Percentiles rank a stretch among this genome's conserved stretches.
Evolutionary conservation across 192 early-diverging fungal species (phyloP).

Genomic region (Coemansia asiatica): DNA sequence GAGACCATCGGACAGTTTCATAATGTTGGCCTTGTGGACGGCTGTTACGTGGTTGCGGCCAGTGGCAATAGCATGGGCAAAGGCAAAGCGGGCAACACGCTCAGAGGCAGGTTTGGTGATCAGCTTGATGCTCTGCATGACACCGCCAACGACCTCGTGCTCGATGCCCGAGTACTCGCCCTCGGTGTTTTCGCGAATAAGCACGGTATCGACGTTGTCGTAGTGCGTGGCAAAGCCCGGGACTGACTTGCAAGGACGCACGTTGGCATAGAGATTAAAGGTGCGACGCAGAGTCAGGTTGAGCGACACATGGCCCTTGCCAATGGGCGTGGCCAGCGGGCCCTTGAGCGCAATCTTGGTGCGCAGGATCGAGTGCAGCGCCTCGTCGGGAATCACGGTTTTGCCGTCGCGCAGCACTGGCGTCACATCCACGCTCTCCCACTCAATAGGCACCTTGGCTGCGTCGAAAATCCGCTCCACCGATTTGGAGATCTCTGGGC

Average conservation of each 20-base stretch:
- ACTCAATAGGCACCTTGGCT: constrained; percentile 90
- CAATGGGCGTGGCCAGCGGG: constrained; percentile 96
- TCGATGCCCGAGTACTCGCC: constrained; percentile 99
- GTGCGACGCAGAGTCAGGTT: constrained; percentile 85
- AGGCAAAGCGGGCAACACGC: constrained; percentile 91
- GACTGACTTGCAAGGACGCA: constrained; percentile 97
- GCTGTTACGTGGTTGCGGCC: constrained; percentile 93
- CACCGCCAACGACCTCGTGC: constrained; percentile 92
- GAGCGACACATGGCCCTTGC: constrained; percentile 98
- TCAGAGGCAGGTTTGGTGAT: constrained; percentile 95
- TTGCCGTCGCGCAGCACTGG: constrained; percentile 89
- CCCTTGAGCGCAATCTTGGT: constrained; percentile 98
- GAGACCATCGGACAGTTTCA: constrained; percentile 96
- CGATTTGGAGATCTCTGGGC: constrained; percentile 93
- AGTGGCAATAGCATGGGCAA: constrained; percentile 85
- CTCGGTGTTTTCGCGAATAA: constrained; percentile 99
- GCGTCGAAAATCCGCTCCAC: constrained; percentile 92
- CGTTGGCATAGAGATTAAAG: constrained; percentile 98
- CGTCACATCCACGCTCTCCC: constrained; percentile 94
- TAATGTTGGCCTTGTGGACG: constrained; percentile 98
- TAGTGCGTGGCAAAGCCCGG: constrained; percentile 95
- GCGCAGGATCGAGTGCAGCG: constrained; percentile 84
- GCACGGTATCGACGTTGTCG: constrained; percentile 94
- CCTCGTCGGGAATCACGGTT: constrained; percentile 91
- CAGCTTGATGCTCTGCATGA: constrained; percentile 99